Conservation (phyloP, 305 asterid species). For the Plantago coronopus region DNA sequence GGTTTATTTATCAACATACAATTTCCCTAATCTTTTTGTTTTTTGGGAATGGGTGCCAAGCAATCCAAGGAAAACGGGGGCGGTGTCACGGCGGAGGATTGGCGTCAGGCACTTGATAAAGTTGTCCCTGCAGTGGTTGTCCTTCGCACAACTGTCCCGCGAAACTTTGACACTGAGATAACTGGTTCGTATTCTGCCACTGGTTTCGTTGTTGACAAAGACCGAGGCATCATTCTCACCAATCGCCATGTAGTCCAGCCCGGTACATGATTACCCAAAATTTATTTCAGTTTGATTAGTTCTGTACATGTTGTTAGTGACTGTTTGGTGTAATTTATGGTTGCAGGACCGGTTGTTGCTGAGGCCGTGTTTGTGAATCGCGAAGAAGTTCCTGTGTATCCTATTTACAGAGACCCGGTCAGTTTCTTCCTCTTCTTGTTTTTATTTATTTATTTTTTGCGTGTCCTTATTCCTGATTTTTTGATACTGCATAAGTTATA, state of each 20-base stretch:
- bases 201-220: conserved; percentile 4
- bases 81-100: not conserved
- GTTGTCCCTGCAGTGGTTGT: not conserved
- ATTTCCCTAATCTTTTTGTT: no score
- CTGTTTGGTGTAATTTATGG: not conserved
- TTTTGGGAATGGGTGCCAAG: no score
- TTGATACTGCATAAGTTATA: no score
- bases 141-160: not conserved
- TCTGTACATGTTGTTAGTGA: not conserved
- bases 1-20: no score
- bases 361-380: conserved; percentile 1
- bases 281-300: not conserved
- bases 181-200: not conserved
- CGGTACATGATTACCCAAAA: not conserved
- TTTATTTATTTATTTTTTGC: no score
- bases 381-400: not conserved
- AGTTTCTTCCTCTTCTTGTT: no score
- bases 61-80: no score
- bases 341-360: not conserved
- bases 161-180: not conserved
- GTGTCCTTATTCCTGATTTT: no score
- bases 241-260: conserved; percentile 5
- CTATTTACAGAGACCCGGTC: no score
- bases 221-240: not conserved
- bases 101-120: not conserved